These are phyloP conservation scores for Phytophthora uliginosa DNA, from an alignment of 352 stramenopile species.

Conservation along the genomic window DNA sequence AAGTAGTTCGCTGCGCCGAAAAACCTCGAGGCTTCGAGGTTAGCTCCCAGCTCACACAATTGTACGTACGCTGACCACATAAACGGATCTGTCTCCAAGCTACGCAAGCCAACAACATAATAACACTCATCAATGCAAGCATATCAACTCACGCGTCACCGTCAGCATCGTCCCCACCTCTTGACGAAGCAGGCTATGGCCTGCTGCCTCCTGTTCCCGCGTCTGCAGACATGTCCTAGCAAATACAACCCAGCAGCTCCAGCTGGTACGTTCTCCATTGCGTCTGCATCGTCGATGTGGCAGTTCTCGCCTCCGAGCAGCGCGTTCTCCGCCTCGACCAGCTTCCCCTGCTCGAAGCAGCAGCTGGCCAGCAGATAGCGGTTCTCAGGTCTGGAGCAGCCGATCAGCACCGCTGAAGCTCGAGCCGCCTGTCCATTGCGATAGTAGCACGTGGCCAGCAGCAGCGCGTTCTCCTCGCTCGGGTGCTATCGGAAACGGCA, in stretches of 20 bases:
- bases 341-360: slow-evolving; percentile 75
- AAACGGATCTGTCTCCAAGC: slow-evolving; percentile 92
- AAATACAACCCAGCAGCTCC: slow-evolving; percentile 94
- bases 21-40: slow-evolving; percentile 71
- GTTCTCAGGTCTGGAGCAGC: slow-evolving; percentile 55
- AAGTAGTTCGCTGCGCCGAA: slow-evolving; percentile 68
- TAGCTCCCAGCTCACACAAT: slow-evolving; percentile 93
- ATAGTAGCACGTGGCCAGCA: slow-evolving; percentile 78
- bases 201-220: slow-evolving; percentile 90
- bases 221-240: slow-evolving; percentile 92
- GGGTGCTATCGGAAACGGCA: slow-evolving; percentile 49
- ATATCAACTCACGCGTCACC: neutral
- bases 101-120: slow-evolving; percentile 39
- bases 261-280: slow-evolving; percentile 59
- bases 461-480: slow-evolving; percentile 62
- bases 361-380: slow-evolving; percentile 76
- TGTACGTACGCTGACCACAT: slow-evolving; percentile 95
- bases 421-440: slow-evolving; percentile 60
- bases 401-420: slow-evolving; percentile 67
- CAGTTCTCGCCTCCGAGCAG: slow-evolving; percentile 69
- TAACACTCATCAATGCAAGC: neutral
- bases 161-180: slow-evolving; percentile 48
- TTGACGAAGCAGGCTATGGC: slow-evolving; percentile 94
- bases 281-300: slow-evolving; percentile 28
- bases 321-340: slow-evolving; percentile 93